These are phyloP conservation scores for Vicia faba DNA, from an alignment of 306 rosid species.

Conservation along the genomic window DNA sequence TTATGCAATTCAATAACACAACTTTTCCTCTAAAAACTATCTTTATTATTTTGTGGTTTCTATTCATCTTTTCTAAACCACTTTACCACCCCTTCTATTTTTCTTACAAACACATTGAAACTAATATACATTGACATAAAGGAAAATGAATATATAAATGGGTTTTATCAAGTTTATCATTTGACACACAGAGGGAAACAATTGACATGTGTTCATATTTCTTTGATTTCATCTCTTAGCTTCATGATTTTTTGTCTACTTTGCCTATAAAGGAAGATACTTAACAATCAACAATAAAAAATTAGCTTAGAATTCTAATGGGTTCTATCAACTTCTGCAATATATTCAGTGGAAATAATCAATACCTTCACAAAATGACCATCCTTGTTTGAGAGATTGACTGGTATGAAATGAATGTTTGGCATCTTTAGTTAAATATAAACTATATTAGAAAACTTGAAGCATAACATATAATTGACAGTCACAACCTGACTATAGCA, in stretches of 20 bases:
- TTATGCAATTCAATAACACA: too few species aligned
- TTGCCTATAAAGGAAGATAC: not conserved
- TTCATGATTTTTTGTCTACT: too few species aligned
- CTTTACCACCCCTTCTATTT: too few species aligned
- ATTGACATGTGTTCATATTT: not conserved
- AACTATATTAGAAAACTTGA: slow-evolving; percentile 73
- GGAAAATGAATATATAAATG: not conserved
- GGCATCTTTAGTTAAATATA: slow-evolving; percentile 86
- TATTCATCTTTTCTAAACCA: too few species aligned
- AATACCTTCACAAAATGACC: slow-evolving; percentile 78
- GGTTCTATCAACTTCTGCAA: slow-evolving; percentile 25
- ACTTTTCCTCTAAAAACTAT: too few species aligned
- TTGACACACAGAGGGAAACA: not conserved
- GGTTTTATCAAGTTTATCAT: too few species aligned
- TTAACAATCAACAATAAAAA: slow-evolving; percentile 6
- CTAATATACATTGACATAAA: too few species aligned
- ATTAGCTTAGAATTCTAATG: slow-evolving; percentile 2
- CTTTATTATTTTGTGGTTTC: too few species aligned
- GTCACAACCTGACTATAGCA: slow-evolving; percentile 1
- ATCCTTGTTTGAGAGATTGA: slow-evolving; percentile 72
- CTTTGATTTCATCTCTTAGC: too few species aligned
- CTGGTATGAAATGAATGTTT: slow-evolving; percentile 90
- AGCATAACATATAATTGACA: slow-evolving; percentile 37
- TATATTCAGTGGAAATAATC: slow-evolving; percentile 19
- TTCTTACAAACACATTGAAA: not conserved